A percentile compares a stretch with the other conserved stretches of the same genome.
phyloP scores from a whole-genome alignment of 495 filamentous ascomycete species.

The Aspergillus sparsus region DNA sequence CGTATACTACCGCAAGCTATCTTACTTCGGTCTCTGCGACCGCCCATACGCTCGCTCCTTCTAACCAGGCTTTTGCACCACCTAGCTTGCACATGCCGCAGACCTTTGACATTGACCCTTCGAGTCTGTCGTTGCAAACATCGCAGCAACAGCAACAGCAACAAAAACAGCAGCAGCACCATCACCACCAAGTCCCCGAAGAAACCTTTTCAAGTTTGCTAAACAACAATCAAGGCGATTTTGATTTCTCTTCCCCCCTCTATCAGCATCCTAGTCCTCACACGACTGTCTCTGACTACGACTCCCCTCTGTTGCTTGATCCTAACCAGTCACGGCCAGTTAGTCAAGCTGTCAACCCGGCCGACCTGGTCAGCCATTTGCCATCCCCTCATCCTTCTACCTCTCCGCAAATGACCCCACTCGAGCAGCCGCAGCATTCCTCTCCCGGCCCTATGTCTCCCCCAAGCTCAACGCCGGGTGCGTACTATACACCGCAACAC shows the following conservation, averaged over 20 bases:
- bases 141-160: constrained; percentile 8
- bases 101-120: constrained; percentile 40
- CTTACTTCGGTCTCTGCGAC: constrained; percentile 30
- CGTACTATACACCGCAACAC: constrained; percentile 61
- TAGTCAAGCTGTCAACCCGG: constrained; percentile 59
- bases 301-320: constrained; percentile 48
- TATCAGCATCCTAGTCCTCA: constrained; percentile 41
- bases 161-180: constrained; percentile 9
- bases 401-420: constrained; percentile 69
- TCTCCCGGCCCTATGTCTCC: constrained; percentile 56
- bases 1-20: constrained; percentile 34
- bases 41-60: constrained; percentile 28
- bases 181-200: constrained; percentile 24
- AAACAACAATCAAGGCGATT: constrained; percentile 36
- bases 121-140: constrained; percentile 24
- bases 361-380: constrained; percentile 70
- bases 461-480: constrained; percentile 52
- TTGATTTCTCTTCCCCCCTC: constrained; percentile 41
- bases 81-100: constrained; percentile 41
- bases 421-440: constrained; percentile 50
- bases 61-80: constrained; percentile 34
- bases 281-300: constrained; percentile 35
- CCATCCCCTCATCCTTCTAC: constrained; percentile 66
- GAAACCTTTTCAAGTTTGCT: constrained; percentile 46
- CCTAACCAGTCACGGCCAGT: constrained; percentile 40